These are phyloP conservation scores for Cutaneotrichosporon mucoides DNA, from an alignment of 1,284 basidiomycete genomes.

Conservation along the genomic window DNA sequence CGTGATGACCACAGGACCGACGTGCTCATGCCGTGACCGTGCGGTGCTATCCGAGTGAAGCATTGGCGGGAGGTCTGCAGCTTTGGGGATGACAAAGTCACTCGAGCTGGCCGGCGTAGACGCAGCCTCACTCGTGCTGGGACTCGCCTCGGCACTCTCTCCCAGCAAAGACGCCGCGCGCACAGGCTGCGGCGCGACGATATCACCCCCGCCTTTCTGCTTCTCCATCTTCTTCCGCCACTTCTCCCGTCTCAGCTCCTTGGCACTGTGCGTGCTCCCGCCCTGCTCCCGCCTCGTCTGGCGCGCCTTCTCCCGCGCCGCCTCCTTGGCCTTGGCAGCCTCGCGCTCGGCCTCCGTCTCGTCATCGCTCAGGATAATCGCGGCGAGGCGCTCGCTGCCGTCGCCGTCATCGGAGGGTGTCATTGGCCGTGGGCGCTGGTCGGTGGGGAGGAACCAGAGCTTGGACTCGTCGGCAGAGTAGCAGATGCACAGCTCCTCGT, in stretches of 20 bases:
- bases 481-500: slow-evolving; percentile 46
- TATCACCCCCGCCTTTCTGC: background rate
- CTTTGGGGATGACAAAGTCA: background rate
- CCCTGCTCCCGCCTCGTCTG: slow-evolving; percentile 7
- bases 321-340: background rate
- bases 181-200: slow-evolving; percentile 4
- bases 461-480: slow-evolving; percentile 47
- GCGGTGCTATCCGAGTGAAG: slow-evolving; percentile 21
- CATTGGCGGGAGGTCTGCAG: slow-evolving; percentile 26
- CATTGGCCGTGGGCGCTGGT: background rate
- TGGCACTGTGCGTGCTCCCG: slow-evolving; percentile 12
- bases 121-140: background rate
- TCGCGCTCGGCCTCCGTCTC: background rate
- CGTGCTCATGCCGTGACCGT: slow-evolving; percentile 7
- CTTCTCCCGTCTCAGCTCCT: slow-evolving; percentile 13
- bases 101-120: background rate
- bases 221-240: slow-evolving; percentile 15
- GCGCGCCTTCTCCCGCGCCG: background rate
- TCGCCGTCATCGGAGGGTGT: slow-evolving; percentile 14
- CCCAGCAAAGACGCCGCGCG: background rate
- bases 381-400: slow-evolving; percentile 7
- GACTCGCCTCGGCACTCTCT: no score
- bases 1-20: slow-evolving; percentile 22
- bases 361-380: slow-evolving; percentile 6
- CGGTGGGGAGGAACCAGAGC: slow-evolving; percentile 42